Base-by-base conservation (phyloP, 2,329 filamentous ascomycete species). In the Fusarium humuli region DNA sequence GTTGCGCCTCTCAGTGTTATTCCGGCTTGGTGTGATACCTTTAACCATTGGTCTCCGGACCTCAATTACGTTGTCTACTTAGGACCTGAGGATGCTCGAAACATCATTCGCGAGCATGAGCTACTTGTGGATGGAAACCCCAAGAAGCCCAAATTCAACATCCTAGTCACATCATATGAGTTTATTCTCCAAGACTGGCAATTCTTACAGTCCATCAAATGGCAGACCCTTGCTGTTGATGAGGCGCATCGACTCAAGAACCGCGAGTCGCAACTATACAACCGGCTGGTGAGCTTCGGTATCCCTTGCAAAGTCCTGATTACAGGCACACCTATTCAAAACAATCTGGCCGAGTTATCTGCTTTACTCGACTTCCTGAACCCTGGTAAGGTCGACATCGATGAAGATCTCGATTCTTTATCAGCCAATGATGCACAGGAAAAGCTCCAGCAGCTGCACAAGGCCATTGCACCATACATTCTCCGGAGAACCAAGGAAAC, bases 181-280 rank as follows among this genome's bases (percentile, higher is more conserved):
- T 98, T 97, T 78, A 96, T 98, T 61, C 86, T 98, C 49, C 88
- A 90, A 61, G 96, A 99, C 78, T 90, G 92, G 68, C 85, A 91
- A 40, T 97, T 97, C 77, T 82, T 99, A 40, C 91, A 91, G 63
- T 91, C 92, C 68, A 93, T 99, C 80, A 98, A 97, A 79, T 99
- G 96, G 95, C 96, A 99, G 79, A 96, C 96, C 61, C 90, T 99
- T 78, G 94, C 93, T 40, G 94, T 99, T 46, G 96, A 99, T 74
- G 96, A 99, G 82, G 96, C 96, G 30, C 96, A 99, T 82, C 92
- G 97, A 56, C 83, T 99, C 71, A 99, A 99, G 84, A 99, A 99
- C 76, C 90, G 93, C 67, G 95, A 98, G 64, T 97, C 96, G 6
- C 94, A 98, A 78, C 85, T 99, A 1, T 99, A 99, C 78, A 85